These are phyloP conservation scores for Ogataea sp. DNA, from an alignment of 805 yeast genomes.

Conservation along the genomic window DNA sequence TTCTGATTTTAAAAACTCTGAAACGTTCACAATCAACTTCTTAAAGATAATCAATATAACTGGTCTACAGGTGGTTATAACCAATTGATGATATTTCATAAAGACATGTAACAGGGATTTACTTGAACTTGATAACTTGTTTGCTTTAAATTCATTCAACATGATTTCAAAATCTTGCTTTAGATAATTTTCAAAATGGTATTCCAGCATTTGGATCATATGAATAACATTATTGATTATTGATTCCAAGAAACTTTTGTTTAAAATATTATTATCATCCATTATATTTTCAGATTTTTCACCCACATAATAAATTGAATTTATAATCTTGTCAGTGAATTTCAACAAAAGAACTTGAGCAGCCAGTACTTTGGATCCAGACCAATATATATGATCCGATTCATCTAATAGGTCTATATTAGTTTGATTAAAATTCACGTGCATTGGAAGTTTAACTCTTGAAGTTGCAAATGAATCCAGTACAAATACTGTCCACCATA, in stretches of 20 bases:
- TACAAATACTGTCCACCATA: conserved; percentile 33
- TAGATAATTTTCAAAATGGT: conserved; percentile 15
- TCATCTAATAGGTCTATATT: conserved; percentile 21
- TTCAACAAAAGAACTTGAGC: conserved; percentile 18
- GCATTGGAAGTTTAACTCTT: conserved; percentile 28
- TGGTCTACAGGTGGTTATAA: conserved; percentile 29
- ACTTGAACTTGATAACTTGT: conserved; percentile 9
- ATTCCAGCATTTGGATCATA: conserved; percentile 13
- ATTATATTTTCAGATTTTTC: no score
- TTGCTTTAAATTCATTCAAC: conserved; percentile 10
- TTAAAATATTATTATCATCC: no score
- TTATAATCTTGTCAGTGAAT: conserved; percentile 24
- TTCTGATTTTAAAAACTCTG: conserved; percentile 11
- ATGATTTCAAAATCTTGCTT: conserved; percentile 14
- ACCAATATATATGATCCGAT: conserved; percentile 22
- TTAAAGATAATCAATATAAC: conserved; percentile 26
- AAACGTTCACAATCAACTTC: conserved; percentile 17
- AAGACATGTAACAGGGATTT: conserved; percentile 24
- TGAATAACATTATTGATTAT: conserved; percentile 13
- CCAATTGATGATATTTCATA: conserved; percentile 26
- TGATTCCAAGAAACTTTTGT: conserved; percentile 12
- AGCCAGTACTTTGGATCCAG: conserved; percentile 19
- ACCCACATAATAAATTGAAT: conserved; percentile 23
- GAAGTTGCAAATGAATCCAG: conserved; percentile 30
- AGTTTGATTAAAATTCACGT: conserved; percentile 24